A percentile compares a stretch with the other conserved stretches of the same genome.
Conservation (phyloP, 352 stramenopile genomes). For the Pythium periplocum region DNA sequence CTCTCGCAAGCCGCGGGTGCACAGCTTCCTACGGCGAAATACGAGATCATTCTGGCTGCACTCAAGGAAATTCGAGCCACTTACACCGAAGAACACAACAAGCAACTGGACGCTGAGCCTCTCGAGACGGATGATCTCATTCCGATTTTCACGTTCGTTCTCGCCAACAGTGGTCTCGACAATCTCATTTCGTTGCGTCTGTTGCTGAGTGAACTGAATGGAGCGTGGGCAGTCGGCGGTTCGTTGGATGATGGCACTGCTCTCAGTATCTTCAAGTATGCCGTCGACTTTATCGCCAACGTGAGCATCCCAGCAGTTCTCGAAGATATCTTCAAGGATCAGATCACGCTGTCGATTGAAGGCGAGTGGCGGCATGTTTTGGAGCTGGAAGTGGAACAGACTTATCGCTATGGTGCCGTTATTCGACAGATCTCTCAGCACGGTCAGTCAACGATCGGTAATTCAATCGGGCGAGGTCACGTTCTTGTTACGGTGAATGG, state of each 20-base stretch:
- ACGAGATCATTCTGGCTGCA: constrained; percentile 67
- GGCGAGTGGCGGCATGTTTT: constrained; percentile 76
- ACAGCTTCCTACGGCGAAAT: constrained; percentile 64
- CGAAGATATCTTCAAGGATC: constrained; percentile 89
- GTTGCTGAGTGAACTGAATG: constrained; percentile 70
- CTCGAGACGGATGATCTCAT: constrained; percentile 85
- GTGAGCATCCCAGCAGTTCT: constrained; percentile 83
- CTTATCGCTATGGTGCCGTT: constrained; percentile 79
- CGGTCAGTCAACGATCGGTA: constrained; percentile 63
- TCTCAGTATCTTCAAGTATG: constrained; percentile 70
- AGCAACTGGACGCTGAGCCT: constrained; percentile 36
- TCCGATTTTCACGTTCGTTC: constrained; percentile 87
- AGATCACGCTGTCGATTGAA: constrained; percentile 86
- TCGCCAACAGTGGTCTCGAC: constrained; percentile 81
- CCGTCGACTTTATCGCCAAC: constrained; percentile 81
- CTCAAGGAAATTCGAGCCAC: constrained; percentile 74
- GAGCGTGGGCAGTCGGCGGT: constrained; percentile 52
- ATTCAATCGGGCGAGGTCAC: constrained; percentile 66
- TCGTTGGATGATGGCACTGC: constrained; percentile 59
- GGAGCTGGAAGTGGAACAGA: constrained; percentile 78
- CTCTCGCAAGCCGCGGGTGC: constrained; percentile 54
- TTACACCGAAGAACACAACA: constrained; percentile 69
- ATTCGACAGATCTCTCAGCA: constrained; percentile 75
- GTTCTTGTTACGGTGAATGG: constrained; percentile 84
- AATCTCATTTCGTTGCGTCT: constrained; percentile 80